These are phyloP conservation scores for Blastobotrys illinoisensis DNA, from an alignment of 1,139 yeast genomes.

Conservation along the genomic window DNA sequence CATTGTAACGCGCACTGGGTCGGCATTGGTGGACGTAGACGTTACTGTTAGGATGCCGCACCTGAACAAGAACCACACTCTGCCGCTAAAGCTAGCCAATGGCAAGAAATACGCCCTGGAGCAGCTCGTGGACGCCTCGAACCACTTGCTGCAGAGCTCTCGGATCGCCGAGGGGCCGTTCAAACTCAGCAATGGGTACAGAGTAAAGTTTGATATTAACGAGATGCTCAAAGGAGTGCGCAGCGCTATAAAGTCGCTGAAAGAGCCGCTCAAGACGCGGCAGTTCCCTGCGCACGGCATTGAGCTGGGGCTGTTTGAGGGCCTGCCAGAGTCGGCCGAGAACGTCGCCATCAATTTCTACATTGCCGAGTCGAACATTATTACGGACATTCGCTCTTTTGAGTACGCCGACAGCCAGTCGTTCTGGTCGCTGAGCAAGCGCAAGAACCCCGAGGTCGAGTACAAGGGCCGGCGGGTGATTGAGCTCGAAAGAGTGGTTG, in stretches of 20 bases:
- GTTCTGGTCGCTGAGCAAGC: slow-evolving; percentile 10
- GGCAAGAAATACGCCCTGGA: slow-evolving; percentile 15
- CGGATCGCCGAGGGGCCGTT: slow-evolving; percentile 7
- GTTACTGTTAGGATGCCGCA: slow-evolving; percentile 20
- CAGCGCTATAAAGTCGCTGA: slow-evolving; percentile 19
- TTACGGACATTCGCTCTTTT: slow-evolving; percentile 26
- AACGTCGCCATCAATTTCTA: slow-evolving; percentile 26
- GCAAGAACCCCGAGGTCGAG: slow-evolving; percentile 21
- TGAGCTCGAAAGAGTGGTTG: slow-evolving; percentile 38
- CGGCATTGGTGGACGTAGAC: slow-evolving; percentile 25
- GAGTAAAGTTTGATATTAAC: slow-evolving; percentile 2
- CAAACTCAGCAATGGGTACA: slow-evolving; percentile 3
- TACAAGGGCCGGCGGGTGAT: slow-evolving; percentile 37
- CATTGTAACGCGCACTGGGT: slow-evolving; percentile 28
- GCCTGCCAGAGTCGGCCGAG: slow-evolving; percentile 11
- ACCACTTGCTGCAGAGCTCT: slow-evolving; percentile 19
- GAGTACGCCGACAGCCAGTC: slow-evolving; percentile 13
- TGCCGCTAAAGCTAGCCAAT: slow-evolving; percentile 14
- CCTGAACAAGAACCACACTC: slow-evolving; percentile 15
- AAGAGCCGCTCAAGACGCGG: slow-evolving; percentile 17
- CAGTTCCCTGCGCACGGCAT: slow-evolving; percentile 21
- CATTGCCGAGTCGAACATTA: slow-evolving; percentile 23
- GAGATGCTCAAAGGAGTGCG: slow-evolving; percentile 16
- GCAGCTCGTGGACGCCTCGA: slow-evolving; percentile 26
- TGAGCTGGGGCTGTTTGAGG: slow-evolving; percentile 12